Evolutionary conservation across 768 basidiomycete species (phyloP), one percentile per base, ranked within the genome.

Genomic region (Mycena sanguinolenta): DNA sequence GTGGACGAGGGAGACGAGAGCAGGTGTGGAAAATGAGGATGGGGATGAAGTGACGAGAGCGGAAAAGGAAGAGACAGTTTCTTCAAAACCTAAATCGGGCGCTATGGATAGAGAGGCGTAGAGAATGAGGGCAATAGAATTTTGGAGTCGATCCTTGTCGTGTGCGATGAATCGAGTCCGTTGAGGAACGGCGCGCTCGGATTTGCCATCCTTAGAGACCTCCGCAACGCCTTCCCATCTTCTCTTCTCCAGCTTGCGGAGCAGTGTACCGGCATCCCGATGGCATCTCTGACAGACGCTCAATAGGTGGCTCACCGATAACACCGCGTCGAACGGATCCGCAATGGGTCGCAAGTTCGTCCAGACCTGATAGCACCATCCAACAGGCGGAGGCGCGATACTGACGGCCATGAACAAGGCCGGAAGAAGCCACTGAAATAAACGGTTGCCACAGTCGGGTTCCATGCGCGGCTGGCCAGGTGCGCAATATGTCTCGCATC

Each of bases 311-410:
- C 60, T 34, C 7, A 61, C 60, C 44, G 60, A 61, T 19, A 61
- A 61, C n/a, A 61, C 28, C 49, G 44, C 46, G 28, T 61, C 60
- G 39, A 61, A 61, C 2, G 60, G 60, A 49, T 61, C 60, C 28
- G 60, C 60, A 17, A 61, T 13, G 44, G 60, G 60, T 28, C 60
- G 42, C 28, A 61, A 10, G 17, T 27, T 34, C 46, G 60, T 50
- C 60, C 60, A 61, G 32, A 61, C 60, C 46, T 61, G 60, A 19
- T 50, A 61, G 13, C 30, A 34, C 60, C 60, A 49, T 30, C 60
- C 42, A 1, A 50, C 25, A 21, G 60, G 60, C 44, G 60, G 60
- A 3, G 60, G 21, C 60, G 60, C 60, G n/a, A 61, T 36, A 19
- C 60, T 50, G 4, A 61, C 25, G 60, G 46, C 30, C 4, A 61